A percentile compares a stretch with the other conserved stretches of the same genome.
phyloP scores from a whole-genome alignment of 345 rosid species.

The Rhizophora mangle region DNA sequence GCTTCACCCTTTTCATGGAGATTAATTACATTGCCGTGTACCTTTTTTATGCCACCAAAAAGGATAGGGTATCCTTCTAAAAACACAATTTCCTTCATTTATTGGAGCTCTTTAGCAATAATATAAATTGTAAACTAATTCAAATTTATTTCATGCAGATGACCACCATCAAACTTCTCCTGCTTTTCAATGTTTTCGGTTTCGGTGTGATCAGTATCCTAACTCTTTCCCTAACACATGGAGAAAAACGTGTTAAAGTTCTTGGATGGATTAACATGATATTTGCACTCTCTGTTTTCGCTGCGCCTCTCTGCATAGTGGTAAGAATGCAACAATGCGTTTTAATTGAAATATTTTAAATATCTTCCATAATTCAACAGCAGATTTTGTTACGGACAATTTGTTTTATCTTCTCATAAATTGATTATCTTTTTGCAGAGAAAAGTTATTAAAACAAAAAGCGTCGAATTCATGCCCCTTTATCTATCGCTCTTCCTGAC shows the following conservation, averaged over 20 bases:
- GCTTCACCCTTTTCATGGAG: slow-evolving; percentile 23
- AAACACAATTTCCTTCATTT: background rate
- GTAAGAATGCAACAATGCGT: slow-evolving; percentile 28
- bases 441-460: slow-evolving; percentile 71
- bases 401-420: background rate
- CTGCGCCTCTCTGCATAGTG: slow-evolving; percentile 83
- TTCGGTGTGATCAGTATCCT: slow-evolving; percentile 47
- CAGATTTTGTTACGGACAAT: no score
- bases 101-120: background rate
- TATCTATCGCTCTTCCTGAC: slow-evolving; percentile 50
- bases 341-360: background rate
- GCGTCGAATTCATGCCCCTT: slow-evolving; percentile 73
- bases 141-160: slow-evolving; percentile 35
- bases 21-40: slow-evolving; percentile 16
- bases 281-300: slow-evolving; percentile 64
- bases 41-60: slow-evolving; percentile 20
- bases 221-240: slow-evolving; percentile 45
- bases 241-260: slow-evolving; percentile 35
- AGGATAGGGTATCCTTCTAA: slow-evolving; percentile 8
- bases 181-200: slow-evolving; percentile 51
- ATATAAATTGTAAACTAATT: background rate
- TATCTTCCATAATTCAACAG: no score
- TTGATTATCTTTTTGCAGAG: slow-evolving; percentile 40
- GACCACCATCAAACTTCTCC: slow-evolving; percentile 42
- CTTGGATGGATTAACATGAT: slow-evolving; percentile 88